Evolutionary conservation across 2,329 filamentous ascomycete species (phyloP), one percentile per base, ranked within the genome.

Genomic region (Stenocarpella maydis): DNA sequence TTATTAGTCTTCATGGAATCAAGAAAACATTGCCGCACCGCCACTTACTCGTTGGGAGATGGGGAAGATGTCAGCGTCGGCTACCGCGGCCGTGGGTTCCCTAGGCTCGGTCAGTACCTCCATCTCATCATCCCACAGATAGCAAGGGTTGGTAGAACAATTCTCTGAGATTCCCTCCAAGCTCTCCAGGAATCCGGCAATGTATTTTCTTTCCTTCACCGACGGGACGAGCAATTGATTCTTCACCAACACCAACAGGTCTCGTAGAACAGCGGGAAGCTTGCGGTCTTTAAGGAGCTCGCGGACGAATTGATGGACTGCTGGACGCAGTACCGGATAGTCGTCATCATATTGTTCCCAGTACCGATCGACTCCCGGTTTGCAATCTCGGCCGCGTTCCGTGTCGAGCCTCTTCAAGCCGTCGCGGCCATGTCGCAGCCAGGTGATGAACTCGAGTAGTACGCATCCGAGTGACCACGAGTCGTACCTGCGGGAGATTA

Each of bases 381-480:
- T n/a, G n/a, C n/a, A n/a, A n/a, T n/a, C n/a, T n/a, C n/a, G 31
- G 34, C 41, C 37, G 7, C n/a, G 43, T 19, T 8, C 34, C 26
- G n/a, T 24, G 26, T 17, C 43, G 7, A 17, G n/a, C 8, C 19
- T 28, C 10, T 21, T 9, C 39, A 19, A 21, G 41, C 58, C 58
- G 8, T 3, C 7, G 14, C 31, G 6, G 15, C 66, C 66, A 28
- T 26, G 17, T 4, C 28, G 7, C 9, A 68, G 41, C 66, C 66
- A 68, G 17, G 45, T 37, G 58, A 65, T 31, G 24, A 65, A 65
- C 17, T 68, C 66, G 41, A 68, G 19, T 7, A 64, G 39, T 19
- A 68, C 39, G 12, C 60, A 65, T 8, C 60, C 60, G 12, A 68
- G 31, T 12, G 60, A 68, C 66, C 66, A 68, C 9, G 58, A 39